Evolutionary conservation across 345 rosid genomes (phyloP), one percentile per base, ranked within the genome.

Genomic region (Theobroma cacao): DNA sequence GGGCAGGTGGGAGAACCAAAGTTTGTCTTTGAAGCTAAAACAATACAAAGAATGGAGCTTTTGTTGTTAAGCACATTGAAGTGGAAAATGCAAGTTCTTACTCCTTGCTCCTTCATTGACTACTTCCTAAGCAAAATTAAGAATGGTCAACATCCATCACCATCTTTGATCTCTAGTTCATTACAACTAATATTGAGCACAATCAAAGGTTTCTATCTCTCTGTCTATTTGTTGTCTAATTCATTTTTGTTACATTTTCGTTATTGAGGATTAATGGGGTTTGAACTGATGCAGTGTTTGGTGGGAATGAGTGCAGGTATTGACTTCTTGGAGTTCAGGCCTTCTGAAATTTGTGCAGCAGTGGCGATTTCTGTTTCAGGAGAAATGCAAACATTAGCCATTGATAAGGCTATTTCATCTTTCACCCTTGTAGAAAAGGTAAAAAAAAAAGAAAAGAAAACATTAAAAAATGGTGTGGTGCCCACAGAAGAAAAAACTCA

Each of bases 271-370:
- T 73, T 80, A 80, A 40, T 65, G 76, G 11, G 77, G 82, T 41
- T 81, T 74, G 75, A 52, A 72, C 3, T 65, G 76, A 84, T 78
- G 80, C 56, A 41, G 72, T 77, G 78, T 75, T 84, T 72, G 78
- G 75, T 82, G 80, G 76, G 53, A 83, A 82, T 90, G 77, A 88
- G 89, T 90, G 83, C 93, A 92, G 94, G 88, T 59, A 84, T 89
- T 90, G 91, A 89, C 81, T 90, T 87, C 87, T 87, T 92, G 88
- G 93, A 90, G 82, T 92, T 81, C 85, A 89, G 81, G 81, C 89
- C 97, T 74, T 89, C 97, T 77, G 97, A 92, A 82, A 83, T 90
- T 77, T 90, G 92, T 75, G 94, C 88, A 59, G 94, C 94, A 67
- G 93, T 89, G 81, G 89, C 94, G 41, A 85, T 92, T 76, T 86